Evolutionary conservation across 345 rosid species (phyloP), one percentile per base, ranked within the genome.

Genomic region (Eucalyptus marginata): DNA sequence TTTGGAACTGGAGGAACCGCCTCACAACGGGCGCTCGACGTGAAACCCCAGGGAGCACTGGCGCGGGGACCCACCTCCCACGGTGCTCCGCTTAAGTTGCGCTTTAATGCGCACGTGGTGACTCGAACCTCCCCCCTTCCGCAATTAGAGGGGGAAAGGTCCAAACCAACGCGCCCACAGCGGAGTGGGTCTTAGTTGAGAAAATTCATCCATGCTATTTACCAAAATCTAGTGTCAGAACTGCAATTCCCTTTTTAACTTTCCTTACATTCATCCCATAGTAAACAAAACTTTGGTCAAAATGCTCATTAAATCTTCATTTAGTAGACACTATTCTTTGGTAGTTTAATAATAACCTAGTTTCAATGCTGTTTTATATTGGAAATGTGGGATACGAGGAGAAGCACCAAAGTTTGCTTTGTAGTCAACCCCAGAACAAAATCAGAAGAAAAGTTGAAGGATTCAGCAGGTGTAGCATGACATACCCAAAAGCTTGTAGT

Each of bases 401-500:
- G 84, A 76, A 40, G 47, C 11, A 40, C 84, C 84, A 76, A 40
- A 76, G 44, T 76, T 86, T 86, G 46, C 47, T 58, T 22, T 49
- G 31, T 36, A 88, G 58, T 87, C 85, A 87, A 83, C 83, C 49
- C 29, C 25, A 66, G 49, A 87, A 87, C 44, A 46, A 87, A 47
- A 43, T 58, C 44, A 49, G 49, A 40, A 87, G 27, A 36, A 79
- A 49, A 50, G 52, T 24, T 13, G 33, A 76, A 88, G 33, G 49
- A 27, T 50, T 79, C 44, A 87, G 33, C n/a, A 40, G 20, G 22
- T 31, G n/a, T 51, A 43, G 29, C 54, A 87, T 14, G 36, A 43
- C 88, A 88, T 93, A 98, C 99, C 99, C 92, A 98, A 91, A 89
- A 97, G 97, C 96, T 98, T 98, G 95, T 92, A 97, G 93, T 98